Conservation (phyloP, 169 alveolate species). For the Cryptosporidium sp. region DNA sequence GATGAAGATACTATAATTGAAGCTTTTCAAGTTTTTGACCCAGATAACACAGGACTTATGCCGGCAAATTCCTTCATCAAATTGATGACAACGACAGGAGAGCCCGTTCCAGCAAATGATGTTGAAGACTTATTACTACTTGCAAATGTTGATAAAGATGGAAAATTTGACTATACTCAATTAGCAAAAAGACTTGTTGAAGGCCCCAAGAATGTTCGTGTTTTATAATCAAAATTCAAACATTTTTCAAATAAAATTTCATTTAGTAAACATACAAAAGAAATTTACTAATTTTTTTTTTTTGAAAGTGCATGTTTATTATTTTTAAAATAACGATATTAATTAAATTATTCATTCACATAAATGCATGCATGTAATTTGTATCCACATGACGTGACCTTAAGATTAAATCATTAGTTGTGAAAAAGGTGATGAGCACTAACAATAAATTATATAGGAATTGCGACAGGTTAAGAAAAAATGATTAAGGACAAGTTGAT, state of each 20-base stretch:
- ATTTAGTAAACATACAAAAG: background rate
- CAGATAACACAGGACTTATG: conserved; percentile 66
- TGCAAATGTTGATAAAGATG: conserved; percentile 67
- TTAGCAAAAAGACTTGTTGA: conserved; percentile 68
- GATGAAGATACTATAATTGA: conserved; percentile 53
- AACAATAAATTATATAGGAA: too few species aligned
- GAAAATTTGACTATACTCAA: conserved; percentile 58
- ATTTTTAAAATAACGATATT: background rate
- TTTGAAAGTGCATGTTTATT: background rate
- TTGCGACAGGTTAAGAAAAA: too few species aligned
- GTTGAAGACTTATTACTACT: conserved; percentile 58
- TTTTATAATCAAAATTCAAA: conserved; percentile 1
- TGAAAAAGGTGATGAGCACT: background rate
- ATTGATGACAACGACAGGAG: conserved; percentile 72
- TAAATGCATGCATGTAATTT: background rate
- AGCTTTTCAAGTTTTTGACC: conserved; percentile 71
- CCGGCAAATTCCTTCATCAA: conserved; percentile 31
- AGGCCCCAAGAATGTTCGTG: conserved; percentile 71
- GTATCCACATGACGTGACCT: conserved; percentile 9
- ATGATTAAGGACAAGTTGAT: background rate
- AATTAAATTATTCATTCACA: background rate
- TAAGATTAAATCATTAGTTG: background rate
- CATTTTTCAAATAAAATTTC: background rate
- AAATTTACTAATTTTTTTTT: too few species aligned
- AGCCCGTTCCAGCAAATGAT: conserved; percentile 61